phyloP scores from a whole-genome alignment of 805 yeast species.

The Pichia gijzeniarum region DNA sequence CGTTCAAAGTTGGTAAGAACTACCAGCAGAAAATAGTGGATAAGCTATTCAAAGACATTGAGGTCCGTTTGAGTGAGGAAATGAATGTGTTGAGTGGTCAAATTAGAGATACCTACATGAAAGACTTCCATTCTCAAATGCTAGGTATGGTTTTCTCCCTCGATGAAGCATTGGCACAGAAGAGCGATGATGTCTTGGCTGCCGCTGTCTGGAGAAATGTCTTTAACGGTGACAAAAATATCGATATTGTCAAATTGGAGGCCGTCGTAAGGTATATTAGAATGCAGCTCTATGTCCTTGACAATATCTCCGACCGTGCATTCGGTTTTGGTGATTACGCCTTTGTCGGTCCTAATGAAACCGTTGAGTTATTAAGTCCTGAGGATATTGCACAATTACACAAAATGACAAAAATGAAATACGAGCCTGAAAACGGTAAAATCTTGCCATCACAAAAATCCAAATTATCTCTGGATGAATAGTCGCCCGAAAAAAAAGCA shows the following conservation, averaged over 20 bases:
- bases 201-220: conserved; percentile 86
- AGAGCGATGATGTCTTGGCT: conserved; percentile 65
- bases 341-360: conserved; percentile 76
- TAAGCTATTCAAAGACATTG: conserved; percentile 84
- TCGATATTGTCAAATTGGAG: conserved; percentile 78
- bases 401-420: conserved; percentile 44
- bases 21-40: conserved; percentile 92
- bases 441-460: conserved; percentile 58
- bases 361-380: conserved; percentile 63
- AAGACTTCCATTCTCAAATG: conserved; percentile 84
- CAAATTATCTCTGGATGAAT: conserved; percentile 42
- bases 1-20: conserved; percentile 77
- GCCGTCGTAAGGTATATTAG: conserved; percentile 86
- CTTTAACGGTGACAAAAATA: conserved; percentile 76
- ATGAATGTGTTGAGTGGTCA: conserved; percentile 77
- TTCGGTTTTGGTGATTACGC: conserved; percentile 86
- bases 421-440: conserved; percentile 41
- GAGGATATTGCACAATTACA: conserved; percentile 55
- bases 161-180: conserved; percentile 83
- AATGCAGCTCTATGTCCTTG: conserved; percentile 81
- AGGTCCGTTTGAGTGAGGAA: conserved; percentile 75
- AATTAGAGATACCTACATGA: conserved; percentile 77
- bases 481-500: not conserved
- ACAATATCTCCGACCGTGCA: conserved; percentile 81
- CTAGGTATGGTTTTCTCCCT: conserved; percentile 85